Base-by-base conservation (phyloP, 805 yeast genomes). In the Lipomyces spencermartinsiae region DNA sequence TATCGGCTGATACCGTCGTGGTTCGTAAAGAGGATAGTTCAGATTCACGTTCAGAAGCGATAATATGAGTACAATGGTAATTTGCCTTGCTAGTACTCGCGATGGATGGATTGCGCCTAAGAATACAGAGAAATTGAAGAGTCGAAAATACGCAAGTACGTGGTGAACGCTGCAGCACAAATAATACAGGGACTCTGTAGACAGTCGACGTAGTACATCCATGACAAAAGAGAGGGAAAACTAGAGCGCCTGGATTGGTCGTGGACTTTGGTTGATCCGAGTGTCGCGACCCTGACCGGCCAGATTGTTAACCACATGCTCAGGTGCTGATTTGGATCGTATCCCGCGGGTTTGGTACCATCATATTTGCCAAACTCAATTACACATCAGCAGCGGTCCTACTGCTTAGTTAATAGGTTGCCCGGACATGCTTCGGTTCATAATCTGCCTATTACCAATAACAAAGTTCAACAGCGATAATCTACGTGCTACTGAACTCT, bases 31-130 rank as follows among this genome's bases (percentile, higher is more conserved):
- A 3, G 59, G 59, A 25, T 57, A 57, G 46, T 57, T 35, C 59
- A 57, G 46, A 25, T 57, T 57, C 59, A 57, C 59, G 59, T 57
- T 57, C 49, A 57, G 39, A 29, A 57, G 49, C 29, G 59, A 33
- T n/a, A 34, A 16, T 9, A 57, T 14, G 16, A 57, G 59, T 9
- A 57, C 16, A 8, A 57, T 31, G 4, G 25, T 22, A 53, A 53
- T 25, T 29, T 53, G 56, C n/a, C n/a, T 10, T 53, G n/a, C 7
- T 4, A 53, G 56, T 16, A 9, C 34, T 25, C 16, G 34, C 16
- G 56, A 9, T 25, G 19, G n/a, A 25, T 10, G 16, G 10, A 53
- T 16, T 16, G 34, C 56, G 34, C 34, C 33, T 25, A 33, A 31
- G 22, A 33, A 33, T 25, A 4, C 58, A 33, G 39, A 16, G 14